These are phyloP conservation scores for Malbranchea zuffiana DNA, from an alignment of 2,329 filamentous ascomycete genomes.

Conservation along the genomic window DNA sequence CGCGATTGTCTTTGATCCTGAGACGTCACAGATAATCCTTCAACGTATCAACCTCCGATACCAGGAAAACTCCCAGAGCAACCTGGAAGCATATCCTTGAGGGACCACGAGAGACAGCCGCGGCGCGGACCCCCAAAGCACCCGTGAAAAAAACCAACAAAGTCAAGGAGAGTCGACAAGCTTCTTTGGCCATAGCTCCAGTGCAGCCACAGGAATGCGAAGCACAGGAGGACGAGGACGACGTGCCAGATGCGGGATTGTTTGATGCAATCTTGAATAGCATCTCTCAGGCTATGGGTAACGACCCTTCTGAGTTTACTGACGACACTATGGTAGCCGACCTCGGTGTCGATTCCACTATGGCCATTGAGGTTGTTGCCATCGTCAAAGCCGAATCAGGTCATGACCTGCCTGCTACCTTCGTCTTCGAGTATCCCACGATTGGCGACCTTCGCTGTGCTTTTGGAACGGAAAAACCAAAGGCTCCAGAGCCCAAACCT, in stretches of 20 bases:
- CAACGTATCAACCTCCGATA: too few species aligned
- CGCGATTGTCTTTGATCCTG: too few species aligned
- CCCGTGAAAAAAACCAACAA: too few species aligned
- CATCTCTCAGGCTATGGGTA: constrained; percentile 18
- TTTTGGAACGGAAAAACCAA: constrained; percentile 9
- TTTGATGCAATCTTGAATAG: constrained; percentile 6
- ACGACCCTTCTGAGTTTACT: constrained; percentile 15
- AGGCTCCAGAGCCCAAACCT: background rate
- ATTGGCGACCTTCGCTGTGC: constrained; percentile 14
- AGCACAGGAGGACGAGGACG: constrained; percentile 4
- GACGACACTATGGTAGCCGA: constrained; percentile 16
- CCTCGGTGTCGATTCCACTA: constrained; percentile 22
- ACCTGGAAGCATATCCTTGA: too few species aligned
- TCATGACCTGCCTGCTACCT: constrained; percentile 4
- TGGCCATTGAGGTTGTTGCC: constrained; percentile 19
- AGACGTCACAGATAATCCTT: too few species aligned
- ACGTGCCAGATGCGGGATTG: constrained; percentile 8
- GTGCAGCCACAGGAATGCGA: constrained; percentile 4
- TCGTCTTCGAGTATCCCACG: constrained; percentile 10
- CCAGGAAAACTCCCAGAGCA: too few species aligned
- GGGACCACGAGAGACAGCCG: too few species aligned
- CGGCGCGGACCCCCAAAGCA: too few species aligned
- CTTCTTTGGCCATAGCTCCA: constrained; percentile 2
- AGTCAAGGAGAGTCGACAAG: too few species aligned
- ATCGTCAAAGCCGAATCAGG: constrained; percentile 15